Evolutionary conservation across 1,284 basidiomycete genomes (phyloP).

Genomic region (Hymenochaete sp.): DNA sequence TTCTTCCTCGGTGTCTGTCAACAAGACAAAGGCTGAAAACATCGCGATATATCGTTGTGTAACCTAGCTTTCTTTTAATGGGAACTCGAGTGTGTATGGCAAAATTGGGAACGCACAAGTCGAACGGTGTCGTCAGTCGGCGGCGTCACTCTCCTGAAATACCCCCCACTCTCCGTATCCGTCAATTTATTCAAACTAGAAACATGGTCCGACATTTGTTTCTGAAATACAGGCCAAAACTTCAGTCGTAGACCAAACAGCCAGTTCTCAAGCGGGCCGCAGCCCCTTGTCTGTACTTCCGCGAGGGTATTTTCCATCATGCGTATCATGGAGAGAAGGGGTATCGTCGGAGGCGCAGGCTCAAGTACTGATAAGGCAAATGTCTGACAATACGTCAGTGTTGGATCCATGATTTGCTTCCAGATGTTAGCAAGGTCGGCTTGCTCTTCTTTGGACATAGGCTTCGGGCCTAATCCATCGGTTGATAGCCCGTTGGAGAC

Average conservation of each 20-base stretch:
- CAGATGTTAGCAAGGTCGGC: conserved; percentile 56
- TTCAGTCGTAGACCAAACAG: conserved; percentile 71
- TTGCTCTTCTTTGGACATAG: conserved; percentile 47
- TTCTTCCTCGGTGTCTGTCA: conserved; percentile 80
- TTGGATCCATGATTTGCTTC: conserved; percentile 88
- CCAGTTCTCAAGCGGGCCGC: conserved; percentile 71
- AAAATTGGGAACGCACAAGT: conserved; percentile 9
- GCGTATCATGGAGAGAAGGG: conserved; percentile 82
- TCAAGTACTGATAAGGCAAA: conserved; percentile 61
- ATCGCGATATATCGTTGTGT: conserved; percentile 64
- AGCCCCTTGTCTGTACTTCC: conserved; percentile 67
- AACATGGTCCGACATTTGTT: conserved; percentile 75
- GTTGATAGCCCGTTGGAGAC: conserved; percentile 8
- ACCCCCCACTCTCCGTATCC: conserved; percentile 55
- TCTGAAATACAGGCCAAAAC: conserved; percentile 90
- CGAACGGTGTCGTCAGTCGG: conserved; percentile 50
- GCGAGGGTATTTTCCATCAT: conserved; percentile 70
- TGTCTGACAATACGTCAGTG: conserved; percentile 71
- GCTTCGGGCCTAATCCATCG: not conserved
- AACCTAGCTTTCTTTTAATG: conserved; percentile 24
- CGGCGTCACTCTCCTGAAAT: conserved; percentile 54
- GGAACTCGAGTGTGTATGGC: conserved; percentile 30
- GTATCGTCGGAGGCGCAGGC: conserved; percentile 59
- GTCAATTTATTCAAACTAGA: conserved; percentile 76
- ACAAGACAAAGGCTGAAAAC: conserved; percentile 71